A percentile compares a stretch with the other conserved stretches of the same genome.
Evolutionary conservation across 768 basidiomycete genomes (phyloP).

Genomic region (Amanita rubescens): DNA sequence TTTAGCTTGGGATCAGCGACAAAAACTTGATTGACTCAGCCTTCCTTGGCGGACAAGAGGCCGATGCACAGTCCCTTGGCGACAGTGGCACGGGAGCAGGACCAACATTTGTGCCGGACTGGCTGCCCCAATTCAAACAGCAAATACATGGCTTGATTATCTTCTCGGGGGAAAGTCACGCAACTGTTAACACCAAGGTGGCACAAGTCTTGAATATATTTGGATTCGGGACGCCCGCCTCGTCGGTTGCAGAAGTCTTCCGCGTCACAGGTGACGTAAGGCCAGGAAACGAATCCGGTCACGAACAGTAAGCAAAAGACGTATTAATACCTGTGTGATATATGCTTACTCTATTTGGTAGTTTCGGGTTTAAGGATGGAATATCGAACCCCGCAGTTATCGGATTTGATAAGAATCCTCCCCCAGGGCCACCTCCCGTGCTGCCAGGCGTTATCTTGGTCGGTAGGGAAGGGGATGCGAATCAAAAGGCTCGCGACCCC

Average conservation of each 20-base stretch:
- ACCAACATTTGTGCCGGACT: conserved; percentile 29
- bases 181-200: conserved; percentile 29
- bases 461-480: conserved; percentile 35
- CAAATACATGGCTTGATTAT: conserved; percentile 43
- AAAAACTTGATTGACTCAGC: conserved; percentile 26
- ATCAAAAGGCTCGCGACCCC: conserved; percentile 19
- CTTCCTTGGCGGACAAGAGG: conserved; percentile 35
- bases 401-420: conserved; percentile 29
- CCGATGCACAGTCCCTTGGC: conserved; percentile 30
- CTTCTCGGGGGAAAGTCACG: conserved; percentile 38
- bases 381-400: conserved; percentile 42
- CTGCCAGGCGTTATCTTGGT: conserved; percentile 36
- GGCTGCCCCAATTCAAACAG: conserved; percentile 40
- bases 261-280: conserved; percentile 33
- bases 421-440: conserved; percentile 32
- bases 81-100: conserved; percentile 25
- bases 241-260: conserved; percentile 33
- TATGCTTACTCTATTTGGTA: conserved; percentile 8
- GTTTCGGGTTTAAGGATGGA: conserved; percentile 47
- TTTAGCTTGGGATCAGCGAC: conserved; percentile 35
- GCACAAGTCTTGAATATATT: conserved; percentile 28
- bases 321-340: background rate
- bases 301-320: conserved; percentile 45
- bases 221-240: conserved; percentile 16
- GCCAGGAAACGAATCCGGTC: conserved; percentile 33